These are phyloP conservation scores for Candida boleticola DNA, from an alignment of 805 yeast genomes.

Conservation along the genomic window DNA sequence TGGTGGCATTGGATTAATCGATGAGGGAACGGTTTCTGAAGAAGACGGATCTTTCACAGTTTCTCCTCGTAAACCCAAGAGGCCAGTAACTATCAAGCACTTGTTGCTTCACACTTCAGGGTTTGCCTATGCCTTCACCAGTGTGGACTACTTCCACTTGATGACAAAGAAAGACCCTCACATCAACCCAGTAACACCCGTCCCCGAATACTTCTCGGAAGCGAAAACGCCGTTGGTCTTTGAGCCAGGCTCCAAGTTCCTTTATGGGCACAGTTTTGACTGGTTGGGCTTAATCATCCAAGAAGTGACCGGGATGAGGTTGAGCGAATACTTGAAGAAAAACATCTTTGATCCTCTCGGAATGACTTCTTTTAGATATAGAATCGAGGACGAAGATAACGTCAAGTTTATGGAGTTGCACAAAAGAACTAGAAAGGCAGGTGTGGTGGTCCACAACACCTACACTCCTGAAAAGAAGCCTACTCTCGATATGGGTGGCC, in stretches of 20 bases:
- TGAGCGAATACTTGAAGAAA: conserved; percentile 30
- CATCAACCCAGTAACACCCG: conserved; percentile 19
- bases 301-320: conserved; percentile 27
- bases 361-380: conserved; percentile 28
- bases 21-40: conserved; percentile 21
- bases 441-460: conserved; percentile 9
- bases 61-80: conserved; percentile 22
- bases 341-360: conserved; percentile 34
- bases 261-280: conserved; percentile 37
- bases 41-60: conserved; percentile 22
- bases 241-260: conserved; percentile 40
- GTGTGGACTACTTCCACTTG: conserved; percentile 26
- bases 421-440: conserved; percentile 13
- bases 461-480: conserved; percentile 20
- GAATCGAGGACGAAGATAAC: conserved; percentile 10
- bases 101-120: conserved; percentile 33
- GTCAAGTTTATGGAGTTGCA: conserved; percentile 14
- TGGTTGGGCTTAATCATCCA: conserved; percentile 39
- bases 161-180: conserved; percentile 15
- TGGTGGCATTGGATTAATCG: conserved; percentile 23
- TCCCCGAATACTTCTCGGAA: conserved; percentile 21
- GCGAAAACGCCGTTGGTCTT: conserved; percentile 25
- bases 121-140: conserved; percentile 32
- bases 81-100: conserved; percentile 25
- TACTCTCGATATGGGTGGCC: conserved; percentile 42